These are phyloP conservation scores for Sparassis latifolia DNA, from an alignment of 1,284 basidiomycete genomes.

Conservation along the genomic window DNA sequence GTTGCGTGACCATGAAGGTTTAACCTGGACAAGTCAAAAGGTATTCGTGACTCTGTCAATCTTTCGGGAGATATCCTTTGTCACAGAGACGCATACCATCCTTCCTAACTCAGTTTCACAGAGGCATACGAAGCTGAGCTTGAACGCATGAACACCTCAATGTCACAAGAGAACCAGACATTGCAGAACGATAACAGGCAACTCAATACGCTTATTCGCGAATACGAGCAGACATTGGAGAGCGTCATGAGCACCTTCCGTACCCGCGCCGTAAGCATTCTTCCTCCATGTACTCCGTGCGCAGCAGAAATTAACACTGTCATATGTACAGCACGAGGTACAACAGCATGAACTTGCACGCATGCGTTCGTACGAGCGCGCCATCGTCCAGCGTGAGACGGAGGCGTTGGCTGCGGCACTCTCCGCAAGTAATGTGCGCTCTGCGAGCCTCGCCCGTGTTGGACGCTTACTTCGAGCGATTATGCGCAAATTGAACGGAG, in stretches of 20 bases:
- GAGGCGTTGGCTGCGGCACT: slow-evolving; percentile 62
- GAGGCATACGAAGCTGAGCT: slow-evolving; percentile 93
- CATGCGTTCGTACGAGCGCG: slow-evolving; percentile 86
- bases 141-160: slow-evolving; percentile 81
- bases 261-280: slow-evolving; percentile 74
- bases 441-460: slow-evolving; percentile 65
- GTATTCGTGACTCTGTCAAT: slow-evolving; percentile 33
- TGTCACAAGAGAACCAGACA: slow-evolving; percentile 81
- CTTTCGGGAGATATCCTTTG: not conserved
- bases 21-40: slow-evolving; percentile 88
- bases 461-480: slow-evolving; percentile 71
- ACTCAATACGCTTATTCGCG: slow-evolving; percentile 83
- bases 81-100: not conserved
- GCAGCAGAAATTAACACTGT: not conserved
- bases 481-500: slow-evolving; percentile 70
- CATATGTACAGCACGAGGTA: slow-evolving; percentile 71
- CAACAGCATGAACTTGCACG: slow-evolving; percentile 91
- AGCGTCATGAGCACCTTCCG: slow-evolving; percentile 93
- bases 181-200: slow-evolving; percentile 96
- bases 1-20: slow-evolving; percentile 41
- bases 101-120: slow-evolving; percentile 19
- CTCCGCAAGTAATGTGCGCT: slow-evolving; percentile 55
- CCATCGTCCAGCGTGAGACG: slow-evolving; percentile 74
- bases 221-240: slow-evolving; percentile 96
- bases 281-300: slow-evolving; percentile 6